These are phyloP conservation scores for Pleurotus citrinopileatus DNA, from an alignment of 768 basidiomycete genomes.

Conservation along the genomic window DNA sequence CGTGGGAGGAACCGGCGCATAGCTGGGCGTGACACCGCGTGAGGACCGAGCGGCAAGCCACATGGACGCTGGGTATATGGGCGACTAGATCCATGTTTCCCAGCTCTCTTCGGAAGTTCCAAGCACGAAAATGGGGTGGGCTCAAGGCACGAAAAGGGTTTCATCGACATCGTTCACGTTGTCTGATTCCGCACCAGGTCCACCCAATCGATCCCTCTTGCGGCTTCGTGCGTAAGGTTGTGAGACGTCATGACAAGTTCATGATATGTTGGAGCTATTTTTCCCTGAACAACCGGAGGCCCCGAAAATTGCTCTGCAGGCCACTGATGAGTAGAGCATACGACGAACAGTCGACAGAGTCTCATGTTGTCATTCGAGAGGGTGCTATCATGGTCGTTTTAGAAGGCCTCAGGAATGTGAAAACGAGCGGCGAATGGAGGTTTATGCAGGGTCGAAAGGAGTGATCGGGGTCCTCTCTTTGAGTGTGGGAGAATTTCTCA, in stretches of 20 bases:
- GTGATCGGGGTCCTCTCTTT: constrained; percentile 3
- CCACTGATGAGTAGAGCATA: no score
- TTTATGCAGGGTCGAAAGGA: background rate
- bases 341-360: no score
- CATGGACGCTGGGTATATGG: no score
- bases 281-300: no score
- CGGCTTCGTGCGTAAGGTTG: no score
- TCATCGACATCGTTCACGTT: background rate
- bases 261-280: no score
- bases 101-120: background rate
- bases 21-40: background rate
- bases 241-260: background rate
- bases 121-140: background rate
- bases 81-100: no score
- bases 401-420: background rate
- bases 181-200: background rate
- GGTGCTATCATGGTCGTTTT: no score
- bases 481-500: constrained; percentile 3
- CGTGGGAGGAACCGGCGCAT: no score
- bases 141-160: background rate
- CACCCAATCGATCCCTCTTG: background rate
- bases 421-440: background rate
- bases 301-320: no score
- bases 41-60: background rate
- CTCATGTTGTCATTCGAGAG: no score